Conservation (phyloP, 345 rosid genomes). For the Eucalyptus tenuipes region DNA sequence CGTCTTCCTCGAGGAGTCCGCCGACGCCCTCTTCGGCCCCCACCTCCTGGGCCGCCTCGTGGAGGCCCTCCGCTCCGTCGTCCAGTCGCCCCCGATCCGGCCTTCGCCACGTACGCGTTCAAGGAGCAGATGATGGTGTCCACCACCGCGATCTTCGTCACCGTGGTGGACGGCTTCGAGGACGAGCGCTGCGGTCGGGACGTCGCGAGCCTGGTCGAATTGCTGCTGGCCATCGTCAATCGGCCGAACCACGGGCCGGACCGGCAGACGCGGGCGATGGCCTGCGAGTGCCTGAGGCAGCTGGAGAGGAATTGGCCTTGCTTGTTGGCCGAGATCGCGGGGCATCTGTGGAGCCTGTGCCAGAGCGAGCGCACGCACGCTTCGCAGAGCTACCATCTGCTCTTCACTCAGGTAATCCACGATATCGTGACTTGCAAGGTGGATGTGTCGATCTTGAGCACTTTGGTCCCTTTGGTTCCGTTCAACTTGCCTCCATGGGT, state of each 20-base stretch:
- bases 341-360: slow-evolving; percentile 81
- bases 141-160: slow-evolving; percentile 55
- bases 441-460: slow-evolving; percentile 55
- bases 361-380: slow-evolving; percentile 93
- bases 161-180: slow-evolving; percentile 1
- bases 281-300: slow-evolving; percentile 84
- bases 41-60: slow-evolving; percentile 39
- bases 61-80: slow-evolving; percentile 46
- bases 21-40: slow-evolving; percentile 8
- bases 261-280: slow-evolving; percentile 71
- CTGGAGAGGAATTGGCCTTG: slow-evolving; percentile 69
- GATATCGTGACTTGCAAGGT: slow-evolving; percentile 43
- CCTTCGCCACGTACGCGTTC: slow-evolving; percentile 29
- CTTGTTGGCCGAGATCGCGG: slow-evolving; percentile 61
- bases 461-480: slow-evolving; percentile 70
- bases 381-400: slow-evolving; percentile 61
- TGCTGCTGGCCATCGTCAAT: slow-evolving; percentile 60
- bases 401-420: slow-evolving; percentile 51
- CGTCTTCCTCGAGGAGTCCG: slow-evolving; percentile 70
- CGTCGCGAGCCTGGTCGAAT: slow-evolving; percentile 49
- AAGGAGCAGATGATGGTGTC: slow-evolving; percentile 87
- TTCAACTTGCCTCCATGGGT: slow-evolving; percentile 54
- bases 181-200: neutral
- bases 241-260: slow-evolving; percentile 86
- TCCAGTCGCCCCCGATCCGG: slow-evolving; percentile 66